phyloP scores from a whole-genome alignment of 106 monocot species.

The Cymbidium sinense region DNA sequence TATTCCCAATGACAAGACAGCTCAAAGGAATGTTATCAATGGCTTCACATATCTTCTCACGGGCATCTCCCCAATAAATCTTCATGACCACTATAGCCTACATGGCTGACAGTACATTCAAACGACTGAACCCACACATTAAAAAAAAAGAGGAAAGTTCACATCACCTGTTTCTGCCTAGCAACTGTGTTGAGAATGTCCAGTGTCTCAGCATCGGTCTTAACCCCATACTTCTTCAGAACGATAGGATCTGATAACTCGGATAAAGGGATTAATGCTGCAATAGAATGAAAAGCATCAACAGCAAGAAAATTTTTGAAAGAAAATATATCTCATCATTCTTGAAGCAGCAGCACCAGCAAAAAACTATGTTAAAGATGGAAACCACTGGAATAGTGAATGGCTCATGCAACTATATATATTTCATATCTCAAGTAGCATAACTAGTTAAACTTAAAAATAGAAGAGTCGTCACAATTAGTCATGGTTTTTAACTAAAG shows the following conservation, averaged over 20 bases:
- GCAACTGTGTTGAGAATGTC: conserved; percentile 57
- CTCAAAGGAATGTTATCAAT: conserved; percentile 60
- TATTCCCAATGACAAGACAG: conserved; percentile 69
- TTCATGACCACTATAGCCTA: conserved; percentile 70
- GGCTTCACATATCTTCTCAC: conserved; percentile 83
- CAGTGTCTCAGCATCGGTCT: conserved; percentile 65
- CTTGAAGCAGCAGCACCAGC: not conserved
- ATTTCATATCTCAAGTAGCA: not conserved
- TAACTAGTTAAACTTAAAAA: not conserved
- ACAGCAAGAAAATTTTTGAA: not conserved
- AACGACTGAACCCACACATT: not conserved
- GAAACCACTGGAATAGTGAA: not conserved
- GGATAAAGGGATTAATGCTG: conserved; percentile 75
- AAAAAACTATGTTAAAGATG: not conserved
- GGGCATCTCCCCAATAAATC: conserved; percentile 77
- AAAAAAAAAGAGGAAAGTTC: not conserved
- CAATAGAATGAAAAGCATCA: not conserved
- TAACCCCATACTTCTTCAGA: conserved; percentile 68
- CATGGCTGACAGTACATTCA: conserved; percentile 3
- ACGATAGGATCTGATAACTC: conserved; percentile 56
- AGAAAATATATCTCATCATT: not conserved
- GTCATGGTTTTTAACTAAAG: too few relatives aligned
- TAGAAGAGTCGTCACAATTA: not conserved
- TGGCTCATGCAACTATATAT: not conserved
- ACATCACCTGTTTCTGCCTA: conserved; percentile 58